Evolutionary conservation across 139 green algal genomes (phyloP).

Genomic region (Edaphochlamys debaryana): DNA sequence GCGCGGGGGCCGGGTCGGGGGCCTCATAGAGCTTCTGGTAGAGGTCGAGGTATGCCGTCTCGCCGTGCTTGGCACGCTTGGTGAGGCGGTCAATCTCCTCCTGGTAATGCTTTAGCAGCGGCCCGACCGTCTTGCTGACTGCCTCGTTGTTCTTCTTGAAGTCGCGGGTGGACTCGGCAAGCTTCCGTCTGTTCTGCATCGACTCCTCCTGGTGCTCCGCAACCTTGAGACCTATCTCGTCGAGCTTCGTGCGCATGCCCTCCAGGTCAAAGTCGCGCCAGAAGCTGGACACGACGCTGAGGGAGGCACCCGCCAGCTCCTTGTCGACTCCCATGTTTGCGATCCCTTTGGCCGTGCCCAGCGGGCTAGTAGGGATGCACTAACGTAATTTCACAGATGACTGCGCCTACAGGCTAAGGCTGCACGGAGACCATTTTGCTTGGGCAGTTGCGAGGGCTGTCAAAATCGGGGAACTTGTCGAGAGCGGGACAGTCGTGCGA

Average conservation of each 20-base stretch:
- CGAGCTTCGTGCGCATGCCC: constrained; percentile 71
- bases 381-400: too few species aligned
- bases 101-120: constrained; percentile 90
- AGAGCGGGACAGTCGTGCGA: too few species aligned
- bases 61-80: constrained; percentile 60
- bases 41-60: constrained; percentile 63
- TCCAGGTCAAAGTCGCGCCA: constrained; percentile 91
- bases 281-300: constrained; percentile 52
- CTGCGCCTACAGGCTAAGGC: too few species aligned
- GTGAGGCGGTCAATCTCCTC: constrained; percentile 91
- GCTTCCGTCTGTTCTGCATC: constrained; percentile 61
- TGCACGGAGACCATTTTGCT: too few species aligned
- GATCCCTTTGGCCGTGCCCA: too few species aligned
- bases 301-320: constrained; percentile 1
- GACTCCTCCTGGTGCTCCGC: constrained; percentile 86
- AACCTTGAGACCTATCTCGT: constrained; percentile 86
- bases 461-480: too few species aligned
- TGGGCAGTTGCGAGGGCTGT: too few species aligned
- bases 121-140: constrained; percentile 58
- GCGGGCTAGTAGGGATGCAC: too few species aligned
- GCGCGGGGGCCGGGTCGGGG: constrained; percentile 84
- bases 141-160: constrained; percentile 56
- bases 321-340: neutral
- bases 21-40: constrained; percentile 95
- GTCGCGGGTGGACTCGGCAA: constrained; percentile 59